Conservation (phyloP, 2,329 filamentous ascomycete genomes). For the Thelonectria blattea region DNA sequence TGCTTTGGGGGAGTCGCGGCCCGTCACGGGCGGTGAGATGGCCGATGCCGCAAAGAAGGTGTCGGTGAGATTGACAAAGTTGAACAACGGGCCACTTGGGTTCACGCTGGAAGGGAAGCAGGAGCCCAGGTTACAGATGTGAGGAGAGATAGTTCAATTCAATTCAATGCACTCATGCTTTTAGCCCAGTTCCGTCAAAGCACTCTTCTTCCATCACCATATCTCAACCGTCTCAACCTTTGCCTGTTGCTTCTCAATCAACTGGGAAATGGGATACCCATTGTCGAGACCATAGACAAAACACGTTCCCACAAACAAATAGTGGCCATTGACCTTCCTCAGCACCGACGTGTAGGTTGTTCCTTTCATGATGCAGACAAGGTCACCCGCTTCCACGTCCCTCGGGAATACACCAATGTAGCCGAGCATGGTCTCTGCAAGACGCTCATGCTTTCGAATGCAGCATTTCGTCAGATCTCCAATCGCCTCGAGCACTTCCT, state of each 20-base stretch:
- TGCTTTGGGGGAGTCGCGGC: background rate
- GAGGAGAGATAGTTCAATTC: too few species aligned
- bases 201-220: too few species aligned
- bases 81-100: background rate
- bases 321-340: background rate
- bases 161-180: too few species aligned
- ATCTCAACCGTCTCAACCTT: too few species aligned
- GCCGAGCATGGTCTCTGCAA: background rate
- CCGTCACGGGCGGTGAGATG: background rate
- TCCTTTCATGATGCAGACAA: background rate
- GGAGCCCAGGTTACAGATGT: background rate
- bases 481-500: background rate
- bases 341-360: background rate
- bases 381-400: background rate
- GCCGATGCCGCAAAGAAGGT: background rate
- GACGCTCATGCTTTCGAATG: background rate
- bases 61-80: background rate
- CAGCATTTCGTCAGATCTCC: background rate
- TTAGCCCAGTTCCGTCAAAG: too few species aligned
- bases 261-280: too few species aligned
- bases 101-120: background rate
- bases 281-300: background rate
- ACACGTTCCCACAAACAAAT: background rate
- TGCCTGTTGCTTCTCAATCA: too few species aligned
- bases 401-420: background rate